Evolutionary conservation across 1,139 yeast genomes (phyloP).

Genomic region (Lodderomyces pseudojiufengensis): DNA sequence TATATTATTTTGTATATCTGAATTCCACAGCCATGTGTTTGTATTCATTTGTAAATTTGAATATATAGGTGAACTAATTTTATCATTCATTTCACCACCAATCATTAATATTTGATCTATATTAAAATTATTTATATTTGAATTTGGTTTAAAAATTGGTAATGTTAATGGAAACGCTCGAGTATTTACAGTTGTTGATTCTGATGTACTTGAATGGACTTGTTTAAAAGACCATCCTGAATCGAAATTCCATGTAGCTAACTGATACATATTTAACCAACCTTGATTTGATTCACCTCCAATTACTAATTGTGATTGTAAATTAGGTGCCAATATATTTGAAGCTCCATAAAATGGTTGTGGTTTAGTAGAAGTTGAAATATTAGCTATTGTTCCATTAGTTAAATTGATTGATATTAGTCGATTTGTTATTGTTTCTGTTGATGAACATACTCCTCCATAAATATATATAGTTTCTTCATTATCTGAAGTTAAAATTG

Average conservation of each 20-base stretch:
- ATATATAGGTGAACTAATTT: conserved; percentile 20
- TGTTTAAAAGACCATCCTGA: conserved; percentile 43
- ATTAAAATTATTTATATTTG: conserved; percentile 19
- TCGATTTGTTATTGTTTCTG: conserved; percentile 23
- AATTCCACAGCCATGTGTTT: conserved; percentile 35
- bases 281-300: conserved; percentile 41
- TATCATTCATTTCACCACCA: conserved; percentile 27
- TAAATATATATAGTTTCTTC: conserved; percentile 32
- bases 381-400: conserved; percentile 26
- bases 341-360: conserved; percentile 43
- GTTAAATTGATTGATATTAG: conserved; percentile 30
- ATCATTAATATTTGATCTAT: conserved; percentile 29
- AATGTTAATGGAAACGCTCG: conserved; percentile 29
- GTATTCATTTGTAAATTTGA: conserved; percentile 23
- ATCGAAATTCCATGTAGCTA: conserved; percentile 44
- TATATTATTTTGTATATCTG: conserved; percentile 11
- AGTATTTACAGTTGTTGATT: conserved; percentile 21
- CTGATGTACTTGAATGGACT: conserved; percentile 16
- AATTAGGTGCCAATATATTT: conserved; percentile 37
- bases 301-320: conserved; percentile 36
- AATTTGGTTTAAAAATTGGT: conserved; percentile 30
- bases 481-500: conserved; percentile 25
- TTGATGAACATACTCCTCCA: conserved; percentile 32
- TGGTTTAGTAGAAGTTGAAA: conserved; percentile 42
- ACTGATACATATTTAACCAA: conserved; percentile 45